phyloP scores from a whole-genome alignment of 2,329 filamentous ascomycete species.

The Fusarium oligoseptatum region DNA sequence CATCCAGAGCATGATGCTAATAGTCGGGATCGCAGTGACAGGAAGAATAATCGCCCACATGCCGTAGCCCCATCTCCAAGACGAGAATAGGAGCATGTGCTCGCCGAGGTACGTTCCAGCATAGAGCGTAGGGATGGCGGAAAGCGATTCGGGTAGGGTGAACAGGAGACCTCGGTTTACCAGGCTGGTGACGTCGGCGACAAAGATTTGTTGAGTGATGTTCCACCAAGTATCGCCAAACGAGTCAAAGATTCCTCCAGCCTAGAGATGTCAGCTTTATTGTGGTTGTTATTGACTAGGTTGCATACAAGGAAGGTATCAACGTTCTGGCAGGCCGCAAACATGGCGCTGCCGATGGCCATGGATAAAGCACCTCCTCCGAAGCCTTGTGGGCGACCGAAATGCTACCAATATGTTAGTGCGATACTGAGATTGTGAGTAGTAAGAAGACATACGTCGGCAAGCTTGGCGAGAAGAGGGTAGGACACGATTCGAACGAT shows the following conservation, averaged over 20 bases:
- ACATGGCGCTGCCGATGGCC: slow-evolving; percentile 34
- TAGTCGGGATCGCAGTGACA: slow-evolving; percentile 23
- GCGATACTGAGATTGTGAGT: too few relatives aligned
- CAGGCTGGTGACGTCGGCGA: slow-evolving; percentile 33
- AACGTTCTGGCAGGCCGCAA: slow-evolving; percentile 29
- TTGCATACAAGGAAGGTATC: slow-evolving; percentile 36
- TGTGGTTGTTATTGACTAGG: too few relatives aligned
- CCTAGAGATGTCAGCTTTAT: slow-evolving; percentile 18
- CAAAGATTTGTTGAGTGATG: slow-evolving; percentile 36
- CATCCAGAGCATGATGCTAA: slow-evolving; percentile 38
- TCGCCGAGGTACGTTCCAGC: slow-evolving; percentile 37
- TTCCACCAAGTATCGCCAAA: slow-evolving; percentile 37
- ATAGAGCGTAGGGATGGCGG: slow-evolving; percentile 34
- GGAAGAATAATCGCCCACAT: slow-evolving; percentile 34
- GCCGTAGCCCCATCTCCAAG: slow-evolving; percentile 36
- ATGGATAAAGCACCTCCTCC: slow-evolving; percentile 23
- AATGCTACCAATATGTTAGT: slow-evolving; percentile 10
- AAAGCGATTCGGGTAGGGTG: slow-evolving; percentile 31
- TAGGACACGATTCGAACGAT: slow-evolving; percentile 33
- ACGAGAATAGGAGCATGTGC: slow-evolving; percentile 19
- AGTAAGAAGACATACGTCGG: slow-evolving; percentile 14
- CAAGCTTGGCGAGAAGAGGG: slow-evolving; percentile 33
- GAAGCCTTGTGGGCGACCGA: slow-evolving; percentile 30
- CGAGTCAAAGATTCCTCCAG: slow-evolving; percentile 35
- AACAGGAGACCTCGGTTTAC: slow-evolving; percentile 37